Base-by-base conservation (phyloP, 176 grass and related monocot species). In the Neostapfia colusana region DNA sequence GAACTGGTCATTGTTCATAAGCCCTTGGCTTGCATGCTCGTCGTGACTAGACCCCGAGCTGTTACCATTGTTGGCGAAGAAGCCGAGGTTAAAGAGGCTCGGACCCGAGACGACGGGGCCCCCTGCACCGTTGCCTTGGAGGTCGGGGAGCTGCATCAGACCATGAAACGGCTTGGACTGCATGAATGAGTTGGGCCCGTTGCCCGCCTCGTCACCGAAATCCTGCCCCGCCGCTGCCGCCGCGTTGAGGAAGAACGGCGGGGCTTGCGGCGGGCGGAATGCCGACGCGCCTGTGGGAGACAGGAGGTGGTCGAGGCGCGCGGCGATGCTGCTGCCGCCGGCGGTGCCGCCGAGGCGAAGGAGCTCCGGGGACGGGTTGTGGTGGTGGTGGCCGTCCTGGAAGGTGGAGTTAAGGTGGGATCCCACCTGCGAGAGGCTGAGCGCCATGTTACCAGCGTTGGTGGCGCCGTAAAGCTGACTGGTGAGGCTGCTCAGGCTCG, bases 71-170 rank as follows among this genome's bases (percentile, higher is more conserved):
- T 84, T 88, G 37, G 89, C 66, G 48, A 84, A 92, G 76, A 90
- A 98, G 10, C 85, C 69, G 10, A 98, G 85, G 58, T 94, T 91
- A 87, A 94, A 98, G 23, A 94, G 45, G 17, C 51, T 84, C 24
- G 25, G 15, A 2, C 53, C 76, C 25, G 84, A 23, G 11, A 67
- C 53, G 17, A 67, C 62, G 41, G 76, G 65, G 5, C 82, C 59
- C 4, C 79, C 83, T 1, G 67, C 84, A 0, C 84, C 81, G 25
- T 88, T 84, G 40, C 91, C 91, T 17, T 94, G 91, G 76, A 98
- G 86, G 70, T 98, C 89, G 6, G 91, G 91, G 46, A 98, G 72
- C 51, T 98, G 95, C 95, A 92, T 94, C 43, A 98, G 87, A 10
- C 95, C 95, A 61, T 98, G 91, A 88, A 98, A 90, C 0, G 89